Percentiles rank a stretch among this genome's conserved stretches.
Evolutionary conservation across 2,329 filamentous ascomycete species (phyloP).

Genomic region (Venturia pyrina): DNA sequence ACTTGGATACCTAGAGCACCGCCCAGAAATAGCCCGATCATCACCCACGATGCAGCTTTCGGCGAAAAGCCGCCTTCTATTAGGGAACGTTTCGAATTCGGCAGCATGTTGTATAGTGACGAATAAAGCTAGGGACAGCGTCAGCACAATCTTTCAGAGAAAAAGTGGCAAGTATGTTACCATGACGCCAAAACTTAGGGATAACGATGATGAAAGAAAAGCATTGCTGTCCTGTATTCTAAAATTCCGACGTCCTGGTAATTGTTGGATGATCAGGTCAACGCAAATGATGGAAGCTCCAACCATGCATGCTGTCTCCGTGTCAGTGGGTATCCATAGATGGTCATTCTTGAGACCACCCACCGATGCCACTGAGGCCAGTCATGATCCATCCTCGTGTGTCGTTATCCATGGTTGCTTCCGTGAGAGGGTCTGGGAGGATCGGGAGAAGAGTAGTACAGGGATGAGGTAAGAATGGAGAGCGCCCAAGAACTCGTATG

Average conservation of each 20-base stretch:
- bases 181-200: constrained; percentile 94
- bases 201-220: constrained; percentile 81
- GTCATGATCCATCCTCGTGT: constrained; percentile 88
- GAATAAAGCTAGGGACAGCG: constrained; percentile 64
- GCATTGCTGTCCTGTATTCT: constrained; percentile 79
- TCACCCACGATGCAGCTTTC: constrained; percentile 54
- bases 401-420: constrained; percentile 58
- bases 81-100: constrained; percentile 72
- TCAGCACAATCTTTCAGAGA: neutral
- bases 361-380: constrained; percentile 68
- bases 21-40: constrained; percentile 59
- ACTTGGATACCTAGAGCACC: constrained; percentile 69
- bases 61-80: constrained; percentile 56
- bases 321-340: neutral
- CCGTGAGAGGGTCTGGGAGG: neutral
- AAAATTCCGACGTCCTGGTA: constrained; percentile 69
- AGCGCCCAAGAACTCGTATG: neutral
- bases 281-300: constrained; percentile 81
- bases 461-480: neutral
- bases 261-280: constrained; percentile 62
- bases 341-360: constrained; percentile 8
- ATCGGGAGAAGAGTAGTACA: neutral
- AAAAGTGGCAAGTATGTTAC: constrained; percentile 38
- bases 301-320: constrained; percentile 32
- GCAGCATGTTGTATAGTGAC: constrained; percentile 85